A percentile compares a stretch with the other conserved stretches of the same genome.
These are phyloP conservation scores for Clonostachys rhizophaga DNA, from an alignment of 2,329 filamentous ascomycete species.

Conservation along the genomic window DNA sequence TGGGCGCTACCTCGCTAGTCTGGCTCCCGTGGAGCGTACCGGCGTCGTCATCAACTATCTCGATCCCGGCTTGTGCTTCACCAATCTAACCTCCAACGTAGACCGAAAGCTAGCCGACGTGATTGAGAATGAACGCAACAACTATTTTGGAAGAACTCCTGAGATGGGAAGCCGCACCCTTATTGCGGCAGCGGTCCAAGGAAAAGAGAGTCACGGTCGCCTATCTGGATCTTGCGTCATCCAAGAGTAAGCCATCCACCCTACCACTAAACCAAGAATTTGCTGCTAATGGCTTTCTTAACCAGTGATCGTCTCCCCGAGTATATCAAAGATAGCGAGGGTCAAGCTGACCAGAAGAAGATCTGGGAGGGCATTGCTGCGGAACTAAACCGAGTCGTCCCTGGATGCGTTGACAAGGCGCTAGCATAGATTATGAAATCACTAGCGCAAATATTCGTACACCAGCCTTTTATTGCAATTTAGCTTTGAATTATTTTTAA, in stretches of 20 bases:
- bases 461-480: no score
- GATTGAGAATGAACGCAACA: neutral
- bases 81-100: slow-evolving; percentile 7
- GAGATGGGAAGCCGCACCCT: slow-evolving; percentile 19
- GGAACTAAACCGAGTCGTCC: slow-evolving; percentile 17
- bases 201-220: slow-evolving; percentile 16
- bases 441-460: neutral
- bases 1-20: slow-evolving; percentile 14
- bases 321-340: slow-evolving; percentile 12
- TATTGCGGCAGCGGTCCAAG: slow-evolving; percentile 12
- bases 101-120: neutral
- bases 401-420: slow-evolving; percentile 13
- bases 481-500: no score
- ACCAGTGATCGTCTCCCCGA: slow-evolving; percentile 9
- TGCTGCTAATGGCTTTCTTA: neutral
- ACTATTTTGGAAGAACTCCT: slow-evolving; percentile 2
- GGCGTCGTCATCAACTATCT: slow-evolving; percentile 22
- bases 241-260: slow-evolving; percentile 13
- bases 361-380: slow-evolving; percentile 17
- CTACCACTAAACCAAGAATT: neutral
- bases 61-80: slow-evolving; percentile 20
- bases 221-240: slow-evolving; percentile 15
- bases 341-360: slow-evolving; percentile 10
- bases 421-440: neutral
- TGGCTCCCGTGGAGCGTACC: slow-evolving; percentile 13